Evolutionary conservation across 169 alveolate species (phyloP).

Genomic region (Plasmodium chabaudi): DNA sequence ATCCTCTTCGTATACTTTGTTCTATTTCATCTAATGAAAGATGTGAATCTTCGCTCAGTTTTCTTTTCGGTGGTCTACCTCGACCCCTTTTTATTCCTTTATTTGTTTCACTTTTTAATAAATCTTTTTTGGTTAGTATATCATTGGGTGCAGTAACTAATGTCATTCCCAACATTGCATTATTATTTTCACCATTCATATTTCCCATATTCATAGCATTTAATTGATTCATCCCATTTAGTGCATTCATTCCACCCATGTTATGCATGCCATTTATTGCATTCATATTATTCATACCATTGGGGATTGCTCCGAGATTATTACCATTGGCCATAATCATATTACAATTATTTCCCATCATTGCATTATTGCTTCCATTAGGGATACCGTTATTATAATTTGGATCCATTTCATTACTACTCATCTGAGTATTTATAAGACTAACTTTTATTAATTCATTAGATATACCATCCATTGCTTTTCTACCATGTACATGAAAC

Average conservation of each 20-base stretch:
- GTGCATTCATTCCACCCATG: neutral
- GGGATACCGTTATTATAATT: constrained; percentile 1
- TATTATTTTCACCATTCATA: neutral
- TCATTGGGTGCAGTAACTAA: neutral
- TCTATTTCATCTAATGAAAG: constrained; percentile 63
- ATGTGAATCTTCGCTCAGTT: constrained; percentile 56
- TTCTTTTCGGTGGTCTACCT: constrained; percentile 72
- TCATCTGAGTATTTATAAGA: too few species aligned
- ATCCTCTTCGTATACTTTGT: constrained; percentile 23
- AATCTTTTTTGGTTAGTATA: neutral
- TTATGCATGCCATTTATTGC: neutral
- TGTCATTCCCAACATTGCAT: too few species aligned
- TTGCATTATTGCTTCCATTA: constrained; percentile 1
- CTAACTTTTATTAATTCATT: constrained; percentile 13
- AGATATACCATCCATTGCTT: constrained; percentile 20
- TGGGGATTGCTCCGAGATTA: too few species aligned
- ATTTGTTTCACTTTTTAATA: constrained; percentile 15
- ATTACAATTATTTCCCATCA: neutral
- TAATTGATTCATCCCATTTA: neutral
- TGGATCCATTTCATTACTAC: constrained; percentile 18
- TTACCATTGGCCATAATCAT: neutral
- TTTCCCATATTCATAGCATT: neutral
- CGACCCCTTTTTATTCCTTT: constrained; percentile 65
- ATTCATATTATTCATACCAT: constrained; percentile 4
- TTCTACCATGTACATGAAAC: constrained; percentile 75